Conservation (phyloP, 208 protist species). For the Angomonas desouzai region DNA sequence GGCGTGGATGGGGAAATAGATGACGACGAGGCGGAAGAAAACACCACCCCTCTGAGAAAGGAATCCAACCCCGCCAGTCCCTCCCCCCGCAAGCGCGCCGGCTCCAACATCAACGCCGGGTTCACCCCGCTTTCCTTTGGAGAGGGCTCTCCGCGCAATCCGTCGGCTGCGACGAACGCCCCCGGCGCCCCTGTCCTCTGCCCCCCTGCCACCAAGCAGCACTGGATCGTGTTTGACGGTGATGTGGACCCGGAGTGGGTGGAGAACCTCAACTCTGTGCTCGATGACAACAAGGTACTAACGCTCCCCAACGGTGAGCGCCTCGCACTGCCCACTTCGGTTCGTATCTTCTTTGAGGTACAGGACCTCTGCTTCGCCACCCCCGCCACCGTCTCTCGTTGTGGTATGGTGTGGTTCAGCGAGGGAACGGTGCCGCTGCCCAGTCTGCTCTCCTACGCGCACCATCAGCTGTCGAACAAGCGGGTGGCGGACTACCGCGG, state of each 20-base stretch:
- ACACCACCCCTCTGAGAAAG: neutral
- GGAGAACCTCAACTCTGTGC: conserved; percentile 98
- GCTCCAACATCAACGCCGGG: neutral
- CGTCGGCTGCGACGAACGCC: neutral
- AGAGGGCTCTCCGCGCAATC: neutral
- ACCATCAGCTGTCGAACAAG: conserved; percentile 40
- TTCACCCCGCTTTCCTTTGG: neutral
- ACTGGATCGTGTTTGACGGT: conserved; percentile 99
- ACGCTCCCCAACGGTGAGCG: conserved; percentile 99
- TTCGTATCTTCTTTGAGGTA: conserved; percentile 99
- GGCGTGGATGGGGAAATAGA: conserved; percentile 24
- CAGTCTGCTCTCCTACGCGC: conserved; percentile 51
- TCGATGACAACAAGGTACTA: conserved; percentile 99
- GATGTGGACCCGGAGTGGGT: conserved; percentile 99
- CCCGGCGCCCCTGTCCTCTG: no score
- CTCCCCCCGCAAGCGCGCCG: neutral
- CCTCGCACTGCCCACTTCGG: conserved; percentile 94
- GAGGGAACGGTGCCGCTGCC: conserved; percentile 93
- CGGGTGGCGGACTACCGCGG: conserved; percentile 48
- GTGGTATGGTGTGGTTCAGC: conserved; percentile 99
- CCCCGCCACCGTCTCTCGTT: conserved; percentile 97
- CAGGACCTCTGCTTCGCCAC: conserved; percentile 97
- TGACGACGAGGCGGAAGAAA: conserved; percentile 11
- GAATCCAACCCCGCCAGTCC: neutral
- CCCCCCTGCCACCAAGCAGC: conserved; percentile 36